Conservation (phyloP, 768 basidiomycete genomes). For the Leucosporidium scottii region DNA sequence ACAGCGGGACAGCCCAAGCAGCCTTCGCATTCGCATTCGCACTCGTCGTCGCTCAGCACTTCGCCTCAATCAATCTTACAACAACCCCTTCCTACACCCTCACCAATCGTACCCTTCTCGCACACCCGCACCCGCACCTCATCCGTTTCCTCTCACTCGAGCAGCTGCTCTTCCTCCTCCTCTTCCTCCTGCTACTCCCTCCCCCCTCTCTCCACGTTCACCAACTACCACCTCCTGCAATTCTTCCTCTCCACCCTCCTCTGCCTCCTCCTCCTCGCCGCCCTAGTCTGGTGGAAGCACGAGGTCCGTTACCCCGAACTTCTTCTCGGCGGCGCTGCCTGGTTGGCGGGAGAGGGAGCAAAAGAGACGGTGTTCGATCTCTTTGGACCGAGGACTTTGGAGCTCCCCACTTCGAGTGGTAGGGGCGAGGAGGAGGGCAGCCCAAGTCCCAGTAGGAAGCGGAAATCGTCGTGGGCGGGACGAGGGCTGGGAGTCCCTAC, state of each 20-base stretch:
- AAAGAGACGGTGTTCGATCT: slow-evolving; percentile 30
- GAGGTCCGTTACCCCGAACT: slow-evolving; percentile 22
- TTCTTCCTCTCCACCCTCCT: slow-evolving; percentile 30
- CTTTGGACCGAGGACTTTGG: neutral
- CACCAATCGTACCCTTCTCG: too few relatives aligned
- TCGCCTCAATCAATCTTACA: too few relatives aligned
- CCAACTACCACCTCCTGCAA: slow-evolving; percentile 27
- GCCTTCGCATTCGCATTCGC: too few relatives aligned
- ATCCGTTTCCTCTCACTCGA: neutral
- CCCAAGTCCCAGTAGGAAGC: neutral
- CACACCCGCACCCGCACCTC: too few relatives aligned
- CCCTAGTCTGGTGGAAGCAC: slow-evolving; percentile 17
- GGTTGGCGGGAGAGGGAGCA: slow-evolving; percentile 31
- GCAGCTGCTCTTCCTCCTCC: slow-evolving; percentile 2
- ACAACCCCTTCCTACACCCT: too few relatives aligned
- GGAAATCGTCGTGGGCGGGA: neutral
- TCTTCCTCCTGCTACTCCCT: slow-evolving; percentile 18
- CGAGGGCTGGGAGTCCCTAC: slow-evolving; percentile 23
- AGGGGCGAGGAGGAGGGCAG: too few relatives aligned
- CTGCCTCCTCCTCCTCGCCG: slow-evolving; percentile 14
- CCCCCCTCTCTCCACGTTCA: slow-evolving; percentile 17
- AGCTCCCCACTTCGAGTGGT: too few relatives aligned
- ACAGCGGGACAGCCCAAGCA: too few relatives aligned
- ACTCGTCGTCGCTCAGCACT: too few relatives aligned
- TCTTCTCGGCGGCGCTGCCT: slow-evolving; percentile 22